Conservation (phyloP, 345 rosid genomes). For the Camelina neglecta region DNA sequence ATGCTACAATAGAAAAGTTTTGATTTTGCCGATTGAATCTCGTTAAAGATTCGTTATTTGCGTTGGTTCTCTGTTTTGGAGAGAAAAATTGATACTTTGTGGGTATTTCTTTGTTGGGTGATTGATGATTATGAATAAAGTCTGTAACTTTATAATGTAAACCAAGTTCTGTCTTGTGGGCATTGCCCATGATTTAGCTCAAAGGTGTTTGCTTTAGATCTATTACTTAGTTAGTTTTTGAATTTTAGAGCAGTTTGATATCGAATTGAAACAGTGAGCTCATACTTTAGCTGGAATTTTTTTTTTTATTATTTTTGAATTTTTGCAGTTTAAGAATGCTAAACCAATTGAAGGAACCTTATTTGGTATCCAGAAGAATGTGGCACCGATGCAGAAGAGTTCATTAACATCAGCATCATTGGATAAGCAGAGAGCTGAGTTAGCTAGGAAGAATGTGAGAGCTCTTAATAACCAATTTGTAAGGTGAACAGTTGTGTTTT, state of each 20-base stretch:
- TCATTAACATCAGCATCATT: slow-evolving; percentile 41
- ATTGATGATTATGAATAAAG: slow-evolving; percentile 28
- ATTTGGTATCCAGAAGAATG: slow-evolving; percentile 61
- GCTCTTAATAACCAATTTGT: slow-evolving; percentile 95
- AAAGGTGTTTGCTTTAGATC: background rate
- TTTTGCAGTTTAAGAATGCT: slow-evolving; percentile 69
- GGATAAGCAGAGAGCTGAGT: slow-evolving; percentile 68
- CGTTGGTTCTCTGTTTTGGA: slow-evolving; percentile 11
- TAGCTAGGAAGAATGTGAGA: slow-evolving; percentile 81
- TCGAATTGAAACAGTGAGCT: slow-evolving; percentile 8
- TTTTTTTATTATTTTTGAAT: background rate
- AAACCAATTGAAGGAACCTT: slow-evolving; percentile 65
- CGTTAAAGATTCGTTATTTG: slow-evolving; percentile 19
- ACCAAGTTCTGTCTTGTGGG: slow-evolving; percentile 8
- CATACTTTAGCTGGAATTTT: background rate
- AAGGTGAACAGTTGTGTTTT: slow-evolving; percentile 55
- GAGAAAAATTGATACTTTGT: background rate
- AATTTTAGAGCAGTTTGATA: background rate
- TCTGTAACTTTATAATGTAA: background rate
- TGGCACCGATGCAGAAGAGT: slow-evolving; percentile 57
- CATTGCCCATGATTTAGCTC: slow-evolving; percentile 17
- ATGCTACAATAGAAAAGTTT: background rate
- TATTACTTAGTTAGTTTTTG: background rate
- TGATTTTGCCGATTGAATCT: slow-evolving; percentile 20
- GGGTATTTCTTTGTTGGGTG: background rate